Evolutionary conservation across 257 asterid species (phyloP).

Genomic region (Solanum etuberosum): DNA sequence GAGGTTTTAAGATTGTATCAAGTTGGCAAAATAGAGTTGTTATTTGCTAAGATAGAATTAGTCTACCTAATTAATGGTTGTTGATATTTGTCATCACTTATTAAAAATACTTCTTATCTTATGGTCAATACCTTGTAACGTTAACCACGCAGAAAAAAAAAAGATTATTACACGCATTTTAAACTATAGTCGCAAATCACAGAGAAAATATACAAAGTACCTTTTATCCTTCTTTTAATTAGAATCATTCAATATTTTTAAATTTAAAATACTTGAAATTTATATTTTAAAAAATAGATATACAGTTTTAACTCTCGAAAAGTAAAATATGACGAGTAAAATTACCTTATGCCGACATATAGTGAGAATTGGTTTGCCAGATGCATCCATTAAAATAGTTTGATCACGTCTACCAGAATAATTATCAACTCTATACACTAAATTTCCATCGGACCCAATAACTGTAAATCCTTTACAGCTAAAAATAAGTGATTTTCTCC

Average conservation of each 20-base stretch:
- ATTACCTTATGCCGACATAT: conserved; percentile 51
- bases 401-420: conserved; percentile 32
- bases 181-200: neutral
- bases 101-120: neutral
- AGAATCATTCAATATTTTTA: too few relatives aligned
- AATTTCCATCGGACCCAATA: conserved; percentile 40
- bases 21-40: neutral
- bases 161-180: too few relatives aligned
- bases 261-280: too few relatives aligned
- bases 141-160: neutral
- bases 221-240: too few relatives aligned
- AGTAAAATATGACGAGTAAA: too few relatives aligned
- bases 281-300: too few relatives aligned
- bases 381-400: conserved; percentile 61
- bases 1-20: neutral
- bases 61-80: neutral
- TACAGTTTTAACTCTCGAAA: too few relatives aligned
- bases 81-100: neutral
- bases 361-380: conserved; percentile 53
- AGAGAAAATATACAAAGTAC: neutral
- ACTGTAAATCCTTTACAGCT: conserved; percentile 73
- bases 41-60: neutral
- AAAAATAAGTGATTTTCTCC: conserved; percentile 68
- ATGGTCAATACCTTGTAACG: neutral
- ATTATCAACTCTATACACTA: conserved; percentile 63